Evolutionary conservation across 2,329 filamentous ascomycete species (phyloP).

Genomic region (Alternaria viburni): DNA sequence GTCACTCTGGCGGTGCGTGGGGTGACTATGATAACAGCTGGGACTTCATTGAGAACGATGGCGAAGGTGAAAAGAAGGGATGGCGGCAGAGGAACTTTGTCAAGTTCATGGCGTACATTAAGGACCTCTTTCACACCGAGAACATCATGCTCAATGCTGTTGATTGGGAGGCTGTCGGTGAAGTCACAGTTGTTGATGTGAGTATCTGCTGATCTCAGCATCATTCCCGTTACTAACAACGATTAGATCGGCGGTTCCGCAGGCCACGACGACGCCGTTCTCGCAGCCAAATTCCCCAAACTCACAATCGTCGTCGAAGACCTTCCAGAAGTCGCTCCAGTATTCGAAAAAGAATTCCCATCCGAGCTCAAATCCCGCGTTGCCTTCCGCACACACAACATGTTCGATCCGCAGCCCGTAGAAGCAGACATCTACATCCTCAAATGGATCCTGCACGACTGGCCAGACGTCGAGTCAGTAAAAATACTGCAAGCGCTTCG

Average conservation of each 20-base stretch:
- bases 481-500: constrained; percentile 54
- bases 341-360: constrained; percentile 34
- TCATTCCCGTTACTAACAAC: neutral
- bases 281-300: constrained; percentile 33
- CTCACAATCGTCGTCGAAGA: constrained; percentile 43
- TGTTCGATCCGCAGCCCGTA: constrained; percentile 63
- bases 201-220: constrained; percentile 7
- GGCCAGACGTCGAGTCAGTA: constrained; percentile 58
- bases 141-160: constrained; percentile 30
- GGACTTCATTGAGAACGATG: constrained; percentile 43
- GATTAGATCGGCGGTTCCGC: constrained; percentile 38
- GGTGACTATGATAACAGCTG: constrained; percentile 32
- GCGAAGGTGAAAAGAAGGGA: constrained; percentile 36
- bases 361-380: constrained; percentile 33
- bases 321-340: constrained; percentile 31
- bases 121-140: constrained; percentile 40
- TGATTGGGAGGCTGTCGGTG: constrained; percentile 35
- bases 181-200: constrained; percentile 37
- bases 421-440: constrained; percentile 62
- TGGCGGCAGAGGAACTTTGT: constrained; percentile 41
- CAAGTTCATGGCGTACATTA: constrained; percentile 43
- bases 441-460: constrained; percentile 68
- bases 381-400: constrained; percentile 59
- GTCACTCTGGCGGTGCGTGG: constrained; percentile 33
- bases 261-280: constrained; percentile 39